A percentile compares a stretch with the other conserved stretches of the same genome.
These are phyloP conservation scores for Zygoascus biomembranicola DNA, from an alignment of 805 yeast species.

Conservation along the genomic window DNA sequence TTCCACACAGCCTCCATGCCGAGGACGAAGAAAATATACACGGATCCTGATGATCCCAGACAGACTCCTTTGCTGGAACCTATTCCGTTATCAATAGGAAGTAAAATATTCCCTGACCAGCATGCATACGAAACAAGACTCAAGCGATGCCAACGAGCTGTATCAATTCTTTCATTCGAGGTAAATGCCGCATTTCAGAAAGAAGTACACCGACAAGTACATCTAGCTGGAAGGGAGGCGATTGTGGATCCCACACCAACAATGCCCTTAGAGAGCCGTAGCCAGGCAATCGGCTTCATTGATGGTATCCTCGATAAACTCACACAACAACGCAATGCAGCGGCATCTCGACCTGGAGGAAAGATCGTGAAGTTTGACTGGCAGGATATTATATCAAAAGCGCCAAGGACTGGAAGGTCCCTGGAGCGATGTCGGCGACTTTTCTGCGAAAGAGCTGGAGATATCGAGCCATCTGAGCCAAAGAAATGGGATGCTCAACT, in stretches of 20 bases:
- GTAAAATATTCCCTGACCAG: neutral
- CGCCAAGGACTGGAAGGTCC: constrained; percentile 8
- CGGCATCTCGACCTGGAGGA: neutral
- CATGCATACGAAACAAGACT: neutral
- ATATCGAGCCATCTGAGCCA: neutral
- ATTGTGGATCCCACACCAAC: constrained; percentile 4
- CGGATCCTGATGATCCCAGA: constrained; percentile 10
- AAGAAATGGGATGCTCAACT: neutral
- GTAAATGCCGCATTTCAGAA: constrained; percentile 18
- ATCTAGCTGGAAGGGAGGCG: constrained; percentile 4
- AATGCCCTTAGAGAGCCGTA: constrained; percentile 9
- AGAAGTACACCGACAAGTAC: constrained; percentile 17
- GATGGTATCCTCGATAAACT: constrained; percentile 6
- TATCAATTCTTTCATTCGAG: constrained; percentile 17
- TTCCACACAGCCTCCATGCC: constrained; percentile 16
- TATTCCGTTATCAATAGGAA: neutral
- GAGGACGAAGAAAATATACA: constrained; percentile 2
- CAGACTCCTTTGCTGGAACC: constrained; percentile 3
- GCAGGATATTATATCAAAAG: constrained; percentile 8
- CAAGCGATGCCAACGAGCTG: constrained; percentile 7
- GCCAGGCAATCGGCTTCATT: constrained; percentile 4
- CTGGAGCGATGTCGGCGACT: constrained; percentile 11
- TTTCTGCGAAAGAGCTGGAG: constrained; percentile 2
- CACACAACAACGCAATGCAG: neutral
- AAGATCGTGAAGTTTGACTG: constrained; percentile 1